phyloP scores from a whole-genome alignment of 805 yeast species.

The Hanseniaspora thailandica region DNA sequence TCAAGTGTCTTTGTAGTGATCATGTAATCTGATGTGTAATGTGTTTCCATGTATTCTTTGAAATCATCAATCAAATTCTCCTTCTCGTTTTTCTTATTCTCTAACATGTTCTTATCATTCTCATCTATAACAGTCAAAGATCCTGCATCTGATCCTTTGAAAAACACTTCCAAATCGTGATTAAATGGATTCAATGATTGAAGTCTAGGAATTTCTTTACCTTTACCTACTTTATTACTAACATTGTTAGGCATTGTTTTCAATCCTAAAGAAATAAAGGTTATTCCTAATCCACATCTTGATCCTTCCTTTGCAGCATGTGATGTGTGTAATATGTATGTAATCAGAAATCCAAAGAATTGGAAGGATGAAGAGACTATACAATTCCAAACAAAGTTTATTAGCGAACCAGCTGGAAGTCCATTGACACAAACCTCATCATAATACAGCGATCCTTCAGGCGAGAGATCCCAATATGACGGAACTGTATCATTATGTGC shows the following conservation, averaged over 20 bases:
- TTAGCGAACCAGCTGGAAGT: slow-evolving; percentile 84
- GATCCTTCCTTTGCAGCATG: slow-evolving; percentile 97
- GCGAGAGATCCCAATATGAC: slow-evolving; percentile 89
- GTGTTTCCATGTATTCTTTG: slow-evolving; percentile 1
- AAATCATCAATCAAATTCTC: neutral
- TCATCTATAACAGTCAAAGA: slow-evolving; percentile 15
- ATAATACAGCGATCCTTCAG: slow-evolving; percentile 49
- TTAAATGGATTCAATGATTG: slow-evolving; percentile 50
- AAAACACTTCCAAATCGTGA: slow-evolving; percentile 29
- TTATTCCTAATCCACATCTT: slow-evolving; percentile 78
- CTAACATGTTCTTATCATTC: slow-evolving; percentile 22
- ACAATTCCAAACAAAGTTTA: slow-evolving; percentile 81
- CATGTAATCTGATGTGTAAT: neutral
- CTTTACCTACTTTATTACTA: slow-evolving; percentile 25
- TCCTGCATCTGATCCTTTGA: slow-evolving; percentile 21
- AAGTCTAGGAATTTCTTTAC: slow-evolving; percentile 30
- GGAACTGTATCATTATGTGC: slow-evolving; percentile 92
- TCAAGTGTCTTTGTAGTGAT: neutral
- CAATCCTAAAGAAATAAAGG: slow-evolving; percentile 62
- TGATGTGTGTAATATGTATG: slow-evolving; percentile 84
- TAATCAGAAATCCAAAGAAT: slow-evolving; percentile 80
- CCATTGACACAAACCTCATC: slow-evolving; percentile 94
- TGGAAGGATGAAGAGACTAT: slow-evolving; percentile 86
- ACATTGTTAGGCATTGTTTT: slow-evolving; percentile 40
- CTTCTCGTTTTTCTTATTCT: slow-evolving; percentile 12